Conservation (phyloP, 148 eudicot species). For the Amaranthus palmeri region DNA sequence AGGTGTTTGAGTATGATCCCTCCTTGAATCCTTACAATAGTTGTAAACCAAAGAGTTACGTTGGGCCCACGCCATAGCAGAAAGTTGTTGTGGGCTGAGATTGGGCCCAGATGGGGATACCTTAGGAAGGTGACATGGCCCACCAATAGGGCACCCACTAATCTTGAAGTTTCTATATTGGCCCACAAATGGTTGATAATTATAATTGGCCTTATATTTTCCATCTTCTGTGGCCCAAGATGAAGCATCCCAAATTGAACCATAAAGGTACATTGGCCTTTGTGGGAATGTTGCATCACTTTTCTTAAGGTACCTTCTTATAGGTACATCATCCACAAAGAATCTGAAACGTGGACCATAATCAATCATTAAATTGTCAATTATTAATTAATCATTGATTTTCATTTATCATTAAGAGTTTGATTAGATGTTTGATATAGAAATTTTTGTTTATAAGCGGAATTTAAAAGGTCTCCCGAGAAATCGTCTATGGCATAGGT, state of each 20-base stretch:
- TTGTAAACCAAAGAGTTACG: constrained; percentile 56
- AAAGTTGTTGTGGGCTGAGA: constrained; percentile 47
- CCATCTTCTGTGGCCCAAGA: constrained; percentile 98
- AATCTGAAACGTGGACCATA: constrained; percentile 54
- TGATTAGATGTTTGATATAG: too few species aligned
- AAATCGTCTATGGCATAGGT: too few species aligned
- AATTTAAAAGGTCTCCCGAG: too few species aligned
- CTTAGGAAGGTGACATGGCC: constrained; percentile 39
- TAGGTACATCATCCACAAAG: constrained; percentile 92
- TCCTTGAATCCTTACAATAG: constrained; percentile 66
- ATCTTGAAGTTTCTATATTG: constrained; percentile 69
- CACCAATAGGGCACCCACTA: constrained; percentile 56
- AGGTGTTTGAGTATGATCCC: constrained; percentile 77
- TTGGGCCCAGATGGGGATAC: constrained; percentile 50
- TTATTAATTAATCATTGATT: not conserved
- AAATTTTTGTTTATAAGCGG: too few species aligned
- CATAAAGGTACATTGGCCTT: constrained; percentile 92
- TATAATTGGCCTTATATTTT: constrained; percentile 77
- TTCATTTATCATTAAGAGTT: too few species aligned
- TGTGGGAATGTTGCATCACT: constrained; percentile 76
- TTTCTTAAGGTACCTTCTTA: constrained; percentile 81
- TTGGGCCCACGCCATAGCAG: constrained; percentile 74
- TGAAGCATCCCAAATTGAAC: constrained; percentile 99
- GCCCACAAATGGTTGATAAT: constrained; percentile 84
- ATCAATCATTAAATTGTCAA: not conserved